Evolutionary conservation across 1,139 yeast genomes (phyloP), one percentile per base, ranked within the genome.

Genomic region (Meyerozyma carpophila): DNA sequence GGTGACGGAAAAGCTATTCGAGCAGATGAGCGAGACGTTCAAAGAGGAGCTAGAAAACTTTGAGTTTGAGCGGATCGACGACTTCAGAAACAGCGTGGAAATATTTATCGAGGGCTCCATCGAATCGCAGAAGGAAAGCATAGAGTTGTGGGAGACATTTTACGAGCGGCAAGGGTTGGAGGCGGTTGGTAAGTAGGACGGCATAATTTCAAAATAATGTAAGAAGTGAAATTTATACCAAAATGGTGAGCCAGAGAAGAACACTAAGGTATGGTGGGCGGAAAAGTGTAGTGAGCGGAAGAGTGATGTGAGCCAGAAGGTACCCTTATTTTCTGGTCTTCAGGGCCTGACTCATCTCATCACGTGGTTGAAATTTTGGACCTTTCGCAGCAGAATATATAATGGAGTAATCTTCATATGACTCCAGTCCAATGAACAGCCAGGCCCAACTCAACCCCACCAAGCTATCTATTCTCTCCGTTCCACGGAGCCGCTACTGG

Each of bases 141-240:
- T 93, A 53, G 98, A 93, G 63, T 65, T 88, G 28, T 93, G 97
- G 95, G 98, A 93, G 65, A 86, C 96, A 0, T 93, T 86, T 55
- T 84, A 83, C 56, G 82, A 79, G 49, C 59, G 72, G 31, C 73
- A 71, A 46, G 55, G 61, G 36, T 58, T 71, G 43, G 65, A 21
- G 11, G 13, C 11, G 4, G 27, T 34, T 10, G 37, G 37, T 18
- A 34, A 34, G 11, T 34, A 34, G 37, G 13, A n/a, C 13, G 14
- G 21, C 21, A 14, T 13, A 31, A 31, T 11, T 14, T 9, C 11
- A 32, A 32, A 32, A 32, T 14, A 8, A 10, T 32, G 36, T 13
- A 32, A 31, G n/a, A 31, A 10, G 18, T 8, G n/a, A 26, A 26
- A 26, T 16, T 16, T 16, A 16, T 16, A 16, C 18, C 18, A 16